Evolutionary conservation across 73 alveolate genomes (phyloP), one percentile per base, ranked within the genome.

Genomic region (Paramecium octaurelia): DNA sequence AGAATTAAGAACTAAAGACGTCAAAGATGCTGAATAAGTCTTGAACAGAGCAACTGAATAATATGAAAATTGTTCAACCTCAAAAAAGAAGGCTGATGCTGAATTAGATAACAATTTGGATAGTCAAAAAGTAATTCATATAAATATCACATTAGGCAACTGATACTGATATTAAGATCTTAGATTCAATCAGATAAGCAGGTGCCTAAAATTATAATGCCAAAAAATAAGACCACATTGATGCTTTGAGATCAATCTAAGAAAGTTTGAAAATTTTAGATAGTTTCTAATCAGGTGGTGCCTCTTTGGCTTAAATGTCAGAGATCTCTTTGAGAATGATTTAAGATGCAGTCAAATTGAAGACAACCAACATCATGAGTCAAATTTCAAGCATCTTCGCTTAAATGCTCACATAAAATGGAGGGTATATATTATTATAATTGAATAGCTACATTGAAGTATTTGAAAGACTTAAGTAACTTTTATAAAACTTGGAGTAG

Each of bases 61-160:
- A 80, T 80, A 31, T 46, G 91, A 80, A 46, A 80, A 80, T 80
- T 80, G 91, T 42, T 80, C 91, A 11, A 80, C 91, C 16, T 80
- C 91, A 18, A 40, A 80, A 12, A 80, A 80, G 91, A 80, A 80
- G 73, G 91, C 91, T 23, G 91, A 80, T 80, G 91, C 91, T 46
- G 91, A 80, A 80, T 80, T 80, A 46, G 91, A 80, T 46, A 80
- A 80, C 75, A 80, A 80, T 48, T 80, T 80, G 75, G 91, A 80
- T 46, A 80, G 75, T 35, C 57, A 80, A 46, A 80, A 80, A 46
- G 69, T 54, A 54, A 54, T n/a, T 54, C 4, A 54, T n/a, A n/a
- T n/a, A 54, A 3, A 18, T 54, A 54, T 54, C 16, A 18, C 1
- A 18, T 54, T 18, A 54, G 69, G 91, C 91, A 21, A 80, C 91